Conservation (phyloP, 2,329 filamentous ascomycete species). For the Colletotrichum aenigma region DNA sequence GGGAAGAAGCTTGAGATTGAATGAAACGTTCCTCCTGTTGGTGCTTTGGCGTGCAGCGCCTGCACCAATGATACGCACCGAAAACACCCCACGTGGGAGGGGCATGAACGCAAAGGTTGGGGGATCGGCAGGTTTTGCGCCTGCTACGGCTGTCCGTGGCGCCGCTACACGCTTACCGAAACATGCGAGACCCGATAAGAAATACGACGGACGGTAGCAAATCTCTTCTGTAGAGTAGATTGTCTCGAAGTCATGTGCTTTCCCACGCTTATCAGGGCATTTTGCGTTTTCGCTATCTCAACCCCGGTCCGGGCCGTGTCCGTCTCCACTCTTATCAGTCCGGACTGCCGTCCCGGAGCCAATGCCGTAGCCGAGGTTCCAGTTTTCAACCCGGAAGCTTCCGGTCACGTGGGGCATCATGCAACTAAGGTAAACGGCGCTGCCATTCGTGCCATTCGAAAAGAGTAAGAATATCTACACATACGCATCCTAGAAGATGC, state of each 20-base stretch:
- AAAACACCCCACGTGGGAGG: conserved; percentile 9
- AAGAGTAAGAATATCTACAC: not conserved
- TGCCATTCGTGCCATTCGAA: not conserved
- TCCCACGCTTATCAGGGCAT: not conserved
- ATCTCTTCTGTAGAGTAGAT: not conserved
- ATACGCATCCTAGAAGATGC: conserved; percentile 28
- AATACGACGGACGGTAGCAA: not conserved
- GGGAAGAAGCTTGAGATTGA: not conserved
- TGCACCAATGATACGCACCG: not conserved
- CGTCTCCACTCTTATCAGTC: not conserved
- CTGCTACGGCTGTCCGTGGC: not conserved
- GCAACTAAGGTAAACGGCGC: not conserved
- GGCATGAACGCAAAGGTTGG: not conserved
- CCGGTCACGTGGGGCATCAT: not conserved
- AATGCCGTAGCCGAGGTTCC: not conserved
- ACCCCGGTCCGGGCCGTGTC: not conserved
- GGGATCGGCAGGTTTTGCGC: not conserved
- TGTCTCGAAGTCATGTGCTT: not conserved
- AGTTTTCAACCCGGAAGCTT: not conserved
- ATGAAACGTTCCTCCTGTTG: conserved; percentile 7
- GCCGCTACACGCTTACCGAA: not conserved
- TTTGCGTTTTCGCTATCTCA: not conserved
- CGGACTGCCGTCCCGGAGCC: not conserved
- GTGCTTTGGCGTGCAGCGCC: not conserved
- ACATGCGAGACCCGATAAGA: not conserved